Percentiles rank a stretch among this genome's conserved stretches.
These are phyloP conservation scores for Eleusine coracana DNA, from an alignment of 176 grass and related monocot genomes.

Conservation along the genomic window DNA sequence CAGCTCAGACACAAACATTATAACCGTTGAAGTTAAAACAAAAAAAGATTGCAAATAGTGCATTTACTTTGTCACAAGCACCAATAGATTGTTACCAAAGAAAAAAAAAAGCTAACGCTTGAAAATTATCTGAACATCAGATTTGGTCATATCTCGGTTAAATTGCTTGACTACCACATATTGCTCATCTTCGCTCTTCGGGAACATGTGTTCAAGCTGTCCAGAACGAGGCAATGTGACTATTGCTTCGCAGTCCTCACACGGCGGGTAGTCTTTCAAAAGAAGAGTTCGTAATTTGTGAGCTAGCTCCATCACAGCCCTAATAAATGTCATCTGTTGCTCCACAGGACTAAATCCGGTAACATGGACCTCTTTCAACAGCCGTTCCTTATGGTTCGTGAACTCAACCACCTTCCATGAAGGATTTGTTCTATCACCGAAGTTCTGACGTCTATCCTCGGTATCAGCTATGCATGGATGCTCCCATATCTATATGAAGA, in stretches of 20 bases:
- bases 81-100: no score
- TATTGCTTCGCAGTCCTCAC: background rate
- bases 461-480: background rate
- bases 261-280: background rate
- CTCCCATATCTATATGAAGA: background rate
- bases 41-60: no score
- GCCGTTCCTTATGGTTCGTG: background rate
- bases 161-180: background rate
- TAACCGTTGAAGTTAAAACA: no score
- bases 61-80: no score
- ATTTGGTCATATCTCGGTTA: background rate
- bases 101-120: background rate
- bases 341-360: slow-evolving; percentile 12
- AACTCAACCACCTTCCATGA: slow-evolving; percentile 1
- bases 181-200: background rate
- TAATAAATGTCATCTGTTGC: slow-evolving; percentile 22
- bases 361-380: slow-evolving; percentile 10
- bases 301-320: slow-evolving; percentile 12
- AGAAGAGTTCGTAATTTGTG: background rate
- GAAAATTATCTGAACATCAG: background rate
- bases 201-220: background rate
- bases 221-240: no score
- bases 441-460: background rate
- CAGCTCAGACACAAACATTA: no score
- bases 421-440: background rate